These are phyloP conservation scores for Calocybe indica DNA, from an alignment of 768 basidiomycete species.

Conservation along the genomic window DNA sequence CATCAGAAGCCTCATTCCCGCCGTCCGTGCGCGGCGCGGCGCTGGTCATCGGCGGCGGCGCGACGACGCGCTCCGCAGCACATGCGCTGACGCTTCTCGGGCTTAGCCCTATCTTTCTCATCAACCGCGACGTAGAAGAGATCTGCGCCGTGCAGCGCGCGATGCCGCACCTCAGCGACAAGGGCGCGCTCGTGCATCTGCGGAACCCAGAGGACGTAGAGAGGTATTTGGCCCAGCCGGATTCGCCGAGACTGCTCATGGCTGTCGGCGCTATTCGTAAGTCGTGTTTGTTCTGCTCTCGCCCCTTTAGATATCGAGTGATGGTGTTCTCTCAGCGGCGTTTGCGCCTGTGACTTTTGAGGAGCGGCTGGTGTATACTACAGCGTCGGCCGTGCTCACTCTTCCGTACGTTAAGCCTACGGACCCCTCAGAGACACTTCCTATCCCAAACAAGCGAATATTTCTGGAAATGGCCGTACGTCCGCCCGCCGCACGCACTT, in stretches of 20 bases:
- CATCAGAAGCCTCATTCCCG: conserved; percentile 15
- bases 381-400: conserved; percentile 21
- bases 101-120: conserved; percentile 44
- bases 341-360: conserved; percentile 20
- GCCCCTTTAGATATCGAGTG: not conserved
- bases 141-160: conserved; percentile 20
- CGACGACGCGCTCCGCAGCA: conserved; percentile 29
- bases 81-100: conserved; percentile 42
- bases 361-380: conserved; percentile 28
- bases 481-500: not conserved
- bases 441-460: conserved; percentile 21
- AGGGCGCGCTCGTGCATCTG: conserved; percentile 22
- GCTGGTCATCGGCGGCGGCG: conserved; percentile 32
- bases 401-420: conserved; percentile 19
- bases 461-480: conserved; percentile 29
- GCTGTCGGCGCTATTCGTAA: conserved; percentile 30
- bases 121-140: conserved; percentile 26
- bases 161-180: conserved; percentile 15
- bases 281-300: conserved; percentile 1
- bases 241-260: conserved; percentile 21
- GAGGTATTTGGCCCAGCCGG: conserved; percentile 15
- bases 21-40: conserved; percentile 14
- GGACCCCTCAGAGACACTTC: conserved; percentile 10
- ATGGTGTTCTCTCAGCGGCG: conserved; percentile 10
- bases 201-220: conserved; percentile 23